Percentiles rank a stretch among this genome's conserved stretches.
phyloP scores from a whole-genome alignment of 2,329 filamentous ascomycete genomes.

The Zymoseptoria brevis region DNA sequence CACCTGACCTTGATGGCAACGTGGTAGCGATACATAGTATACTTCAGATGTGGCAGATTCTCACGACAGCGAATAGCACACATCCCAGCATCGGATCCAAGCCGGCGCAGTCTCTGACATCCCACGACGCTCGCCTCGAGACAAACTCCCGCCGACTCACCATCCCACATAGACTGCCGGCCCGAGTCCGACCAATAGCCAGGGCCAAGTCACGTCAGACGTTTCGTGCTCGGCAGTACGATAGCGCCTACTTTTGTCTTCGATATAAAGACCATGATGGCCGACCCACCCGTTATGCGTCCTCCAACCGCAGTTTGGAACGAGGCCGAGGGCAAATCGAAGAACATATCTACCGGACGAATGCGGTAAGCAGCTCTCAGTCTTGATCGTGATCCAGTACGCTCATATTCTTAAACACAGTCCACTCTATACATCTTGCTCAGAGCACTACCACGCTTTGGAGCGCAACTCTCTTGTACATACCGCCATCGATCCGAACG shows the following conservation, averaged over 20 bases:
- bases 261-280: slow-evolving; percentile 7
- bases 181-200: background rate
- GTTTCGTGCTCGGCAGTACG: background rate
- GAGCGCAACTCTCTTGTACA: slow-evolving; percentile 5
- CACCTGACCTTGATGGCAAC: background rate
- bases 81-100: background rate
- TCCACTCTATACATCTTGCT: slow-evolving; percentile 19
- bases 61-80: background rate
- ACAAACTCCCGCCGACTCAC: background rate
- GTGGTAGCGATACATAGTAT: background rate
- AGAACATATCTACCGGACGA: slow-evolving; percentile 5
- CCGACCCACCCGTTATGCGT: slow-evolving; percentile 3
- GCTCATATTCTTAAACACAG: slow-evolving; percentile 6
- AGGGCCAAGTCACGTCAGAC: background rate
- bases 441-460: slow-evolving; percentile 14
- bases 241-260: background rate
- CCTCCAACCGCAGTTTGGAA: slow-evolving; percentile 10
- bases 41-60: background rate
- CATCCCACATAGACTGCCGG: background rate
- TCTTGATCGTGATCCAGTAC: background rate
- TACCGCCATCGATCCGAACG: slow-evolving; percentile 8
- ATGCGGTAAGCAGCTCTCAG: background rate
- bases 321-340: slow-evolving; percentile 3
- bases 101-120: background rate
- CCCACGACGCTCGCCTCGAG: background rate